A percentile compares a stretch with the other conserved stretches of the same genome.
Conservation (phyloP, 495 filamentous ascomycete genomes). For the Hypoxylon crocopeplum region DNA sequence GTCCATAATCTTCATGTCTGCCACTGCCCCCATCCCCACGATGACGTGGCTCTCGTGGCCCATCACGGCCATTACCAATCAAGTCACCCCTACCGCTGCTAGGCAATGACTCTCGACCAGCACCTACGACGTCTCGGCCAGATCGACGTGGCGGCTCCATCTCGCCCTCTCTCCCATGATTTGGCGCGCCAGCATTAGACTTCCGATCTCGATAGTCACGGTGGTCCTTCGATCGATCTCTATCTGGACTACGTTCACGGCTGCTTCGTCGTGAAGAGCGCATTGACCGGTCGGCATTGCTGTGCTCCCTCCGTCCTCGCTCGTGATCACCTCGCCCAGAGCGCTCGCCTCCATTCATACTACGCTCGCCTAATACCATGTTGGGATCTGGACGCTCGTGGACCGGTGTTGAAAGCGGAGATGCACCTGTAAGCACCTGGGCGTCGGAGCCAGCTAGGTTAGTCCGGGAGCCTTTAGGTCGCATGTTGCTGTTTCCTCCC, state of each 20-base stretch:
- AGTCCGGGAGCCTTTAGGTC: constrained; percentile 46
- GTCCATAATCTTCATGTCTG: constrained; percentile 43
- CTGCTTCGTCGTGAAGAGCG: constrained; percentile 52
- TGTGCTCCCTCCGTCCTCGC: constrained; percentile 52
- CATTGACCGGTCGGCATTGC: constrained; percentile 49
- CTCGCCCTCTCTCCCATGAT: constrained; percentile 41
- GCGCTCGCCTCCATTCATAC: constrained; percentile 45
- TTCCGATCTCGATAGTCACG: constrained; percentile 47
- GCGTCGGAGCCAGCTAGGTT: constrained; percentile 55
- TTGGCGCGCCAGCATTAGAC: constrained; percentile 36
- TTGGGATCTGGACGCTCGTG: constrained; percentile 51
- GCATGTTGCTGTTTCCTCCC: constrained; percentile 43
- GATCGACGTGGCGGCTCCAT: constrained; percentile 41
- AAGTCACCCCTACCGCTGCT: constrained; percentile 40
- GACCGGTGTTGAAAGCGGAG: constrained; percentile 52
- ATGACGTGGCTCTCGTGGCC: constrained; percentile 43
- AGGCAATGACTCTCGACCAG: constrained; percentile 35
- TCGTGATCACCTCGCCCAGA: constrained; percentile 50
- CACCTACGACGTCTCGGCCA: constrained; percentile 37
- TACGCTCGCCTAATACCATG: constrained; percentile 39
- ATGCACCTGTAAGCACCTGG: constrained; percentile 55
- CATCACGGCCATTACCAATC: constrained; percentile 44
- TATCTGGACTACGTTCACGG: constrained; percentile 48
- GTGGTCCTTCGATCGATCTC: constrained; percentile 48
- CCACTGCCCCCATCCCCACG: constrained; percentile 37